A percentile compares a stretch with the other conserved stretches of the same genome.
Evolutionary conservation across 2,329 filamentous ascomycete genomes (phyloP).

Genomic region (Cercospora sojina): DNA sequence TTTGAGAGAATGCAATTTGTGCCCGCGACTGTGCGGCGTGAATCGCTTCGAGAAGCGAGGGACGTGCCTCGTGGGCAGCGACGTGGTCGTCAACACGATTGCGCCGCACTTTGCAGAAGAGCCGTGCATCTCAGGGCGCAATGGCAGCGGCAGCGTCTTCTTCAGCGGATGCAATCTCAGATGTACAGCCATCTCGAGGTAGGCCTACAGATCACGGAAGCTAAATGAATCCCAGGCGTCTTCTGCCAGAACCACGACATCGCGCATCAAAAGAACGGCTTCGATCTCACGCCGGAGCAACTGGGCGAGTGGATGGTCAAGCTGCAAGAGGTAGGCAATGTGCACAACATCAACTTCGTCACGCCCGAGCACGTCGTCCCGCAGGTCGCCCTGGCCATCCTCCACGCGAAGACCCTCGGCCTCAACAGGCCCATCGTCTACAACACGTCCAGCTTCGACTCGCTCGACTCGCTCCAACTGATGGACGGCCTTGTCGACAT

Average conservation of each 20-base stretch:
- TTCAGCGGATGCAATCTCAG: conserved; percentile 74
- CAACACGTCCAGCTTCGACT: conserved; percentile 82
- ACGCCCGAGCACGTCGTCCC: conserved; percentile 86
- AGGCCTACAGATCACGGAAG: not conserved
- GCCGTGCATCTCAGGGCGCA: conserved; percentile 77
- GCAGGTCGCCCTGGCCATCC: conserved; percentile 73
- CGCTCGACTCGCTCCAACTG: conserved; percentile 66
- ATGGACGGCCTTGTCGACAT: conserved; percentile 81
- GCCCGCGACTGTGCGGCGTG: conserved; percentile 72
- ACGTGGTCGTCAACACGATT: conserved; percentile 78
- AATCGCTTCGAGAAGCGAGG: conserved; percentile 79
- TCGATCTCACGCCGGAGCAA: conserved; percentile 74
- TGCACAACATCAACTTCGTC: conserved; percentile 88
- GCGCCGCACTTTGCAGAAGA: conserved; percentile 84
- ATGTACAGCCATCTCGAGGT: conserved; percentile 45
- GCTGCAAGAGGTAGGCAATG: conserved; percentile 69
- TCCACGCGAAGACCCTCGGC: conserved; percentile 69
- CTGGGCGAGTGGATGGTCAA: conserved; percentile 82
- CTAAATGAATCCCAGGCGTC: conserved; percentile 33
- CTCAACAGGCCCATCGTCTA: conserved; percentile 74
- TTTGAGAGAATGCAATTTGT: conserved; percentile 76
- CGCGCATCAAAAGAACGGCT: conserved; percentile 75
- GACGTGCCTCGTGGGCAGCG: conserved; percentile 71
- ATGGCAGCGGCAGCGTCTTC: conserved; percentile 78
- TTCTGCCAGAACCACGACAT: conserved; percentile 84